Evolutionary conservation across 1,284 basidiomycete species (phyloP).

Genomic region (Heliocybe sulcata): DNA sequence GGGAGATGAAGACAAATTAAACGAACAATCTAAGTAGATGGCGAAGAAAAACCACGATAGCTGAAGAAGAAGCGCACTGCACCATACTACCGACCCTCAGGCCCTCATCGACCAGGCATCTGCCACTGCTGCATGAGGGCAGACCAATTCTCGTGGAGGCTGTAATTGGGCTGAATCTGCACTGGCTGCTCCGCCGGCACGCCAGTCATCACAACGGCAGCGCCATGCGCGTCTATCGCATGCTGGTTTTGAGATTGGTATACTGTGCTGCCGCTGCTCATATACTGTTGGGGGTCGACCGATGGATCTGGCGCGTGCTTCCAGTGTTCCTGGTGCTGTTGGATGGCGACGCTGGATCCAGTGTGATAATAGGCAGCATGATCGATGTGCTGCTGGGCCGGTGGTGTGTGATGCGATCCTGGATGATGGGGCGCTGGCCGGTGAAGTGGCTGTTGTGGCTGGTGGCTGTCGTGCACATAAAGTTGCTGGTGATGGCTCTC

Average conservation of each 20-base stretch:
- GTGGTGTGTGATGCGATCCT: conserved; percentile 4
- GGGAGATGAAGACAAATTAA: no score
- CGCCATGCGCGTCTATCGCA: neutral
- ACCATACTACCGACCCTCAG: no score
- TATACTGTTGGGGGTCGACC: neutral
- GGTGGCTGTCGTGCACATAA: conserved; percentile 3
- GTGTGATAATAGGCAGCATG: conserved; percentile 6
- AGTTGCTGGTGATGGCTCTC: no score
- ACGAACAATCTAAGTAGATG: no score
- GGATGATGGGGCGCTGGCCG: neutral
- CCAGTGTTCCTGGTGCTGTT: conserved; percentile 10
- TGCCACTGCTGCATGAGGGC: neutral
- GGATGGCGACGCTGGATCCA: neutral
- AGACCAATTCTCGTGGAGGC: neutral
- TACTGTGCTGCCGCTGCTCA: neutral
- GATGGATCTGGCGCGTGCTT: neutral
- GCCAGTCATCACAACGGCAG: neutral
- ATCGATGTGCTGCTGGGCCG: conserved; percentile 6
- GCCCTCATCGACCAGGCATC: neutral
- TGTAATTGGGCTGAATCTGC: neutral
- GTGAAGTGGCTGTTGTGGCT: conserved; percentile 7
- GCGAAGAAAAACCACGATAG: no score
- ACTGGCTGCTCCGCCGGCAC: neutral
- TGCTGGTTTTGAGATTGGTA: neutral
- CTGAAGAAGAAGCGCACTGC: no score